phyloP scores from a whole-genome alignment of 257 asterid genomes.

The Capsicum baccatum region DNA sequence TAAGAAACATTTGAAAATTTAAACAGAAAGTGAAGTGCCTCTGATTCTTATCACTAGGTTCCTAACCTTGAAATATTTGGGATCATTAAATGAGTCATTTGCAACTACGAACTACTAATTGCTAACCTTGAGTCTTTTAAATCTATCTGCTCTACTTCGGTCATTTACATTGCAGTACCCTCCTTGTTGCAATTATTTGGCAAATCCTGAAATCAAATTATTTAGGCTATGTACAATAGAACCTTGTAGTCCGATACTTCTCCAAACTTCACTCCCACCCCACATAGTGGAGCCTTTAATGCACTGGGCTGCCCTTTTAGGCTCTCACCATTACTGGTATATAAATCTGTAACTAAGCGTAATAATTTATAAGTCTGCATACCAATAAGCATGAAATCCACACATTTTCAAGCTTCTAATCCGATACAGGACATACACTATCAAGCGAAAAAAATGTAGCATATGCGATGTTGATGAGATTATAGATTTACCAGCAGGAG shows the following conservation, averaged over 20 bases:
- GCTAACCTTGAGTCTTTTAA: background rate
- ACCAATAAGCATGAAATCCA: background rate
- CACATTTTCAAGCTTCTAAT: background rate
- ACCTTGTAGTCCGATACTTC: no score
- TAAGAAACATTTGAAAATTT: background rate
- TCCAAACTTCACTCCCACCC: no score
- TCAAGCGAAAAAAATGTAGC: background rate
- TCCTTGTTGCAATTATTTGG: background rate
- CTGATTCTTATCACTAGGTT: background rate
- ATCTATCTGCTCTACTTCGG: background rate
- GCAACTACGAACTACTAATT: background rate
- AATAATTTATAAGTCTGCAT: background rate
- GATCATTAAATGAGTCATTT: background rate
- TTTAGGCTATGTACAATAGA: no score
- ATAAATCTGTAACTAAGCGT: background rate
- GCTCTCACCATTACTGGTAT: background rate
- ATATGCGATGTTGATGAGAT: background rate
- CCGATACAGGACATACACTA: background rate
- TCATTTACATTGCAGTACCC: background rate
- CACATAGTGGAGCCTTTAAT: no score
- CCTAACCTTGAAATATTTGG: background rate
- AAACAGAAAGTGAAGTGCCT: background rate
- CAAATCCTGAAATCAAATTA: background rate
- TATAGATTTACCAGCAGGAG: constrained; percentile 60
- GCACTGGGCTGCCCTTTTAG: no score